These are phyloP conservation scores for Phylloboletellus chloephorus DNA, from an alignment of 1,284 basidiomycete genomes.

Conservation along the genomic window DNA sequence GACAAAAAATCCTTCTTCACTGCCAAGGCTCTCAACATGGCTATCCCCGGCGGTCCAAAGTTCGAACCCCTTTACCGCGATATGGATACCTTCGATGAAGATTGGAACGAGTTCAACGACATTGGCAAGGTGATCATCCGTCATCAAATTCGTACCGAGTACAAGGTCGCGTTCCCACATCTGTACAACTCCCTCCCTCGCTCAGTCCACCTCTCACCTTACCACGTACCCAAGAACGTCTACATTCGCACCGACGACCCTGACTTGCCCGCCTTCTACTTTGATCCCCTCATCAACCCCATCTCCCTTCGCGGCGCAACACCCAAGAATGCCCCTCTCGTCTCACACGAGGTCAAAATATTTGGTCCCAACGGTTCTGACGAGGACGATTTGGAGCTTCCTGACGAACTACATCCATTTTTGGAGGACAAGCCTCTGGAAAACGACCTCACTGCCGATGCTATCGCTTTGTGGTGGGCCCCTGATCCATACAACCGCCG, in stretches of 20 bases:
- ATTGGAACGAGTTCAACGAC: conserved; percentile 99
- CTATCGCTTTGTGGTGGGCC: conserved; percentile 98
- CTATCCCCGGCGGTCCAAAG: conserved; percentile 97
- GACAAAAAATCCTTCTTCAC: conserved; percentile 99
- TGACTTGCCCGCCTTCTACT: conserved; percentile 99
- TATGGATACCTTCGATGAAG: conserved; percentile 96
- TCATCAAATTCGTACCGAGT: conserved; percentile 97
- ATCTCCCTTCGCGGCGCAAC: conserved; percentile 84
- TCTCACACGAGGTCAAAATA: conserved; percentile 87
- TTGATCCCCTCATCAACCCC: conserved; percentile 96
- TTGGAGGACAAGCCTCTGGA: conserved; percentile 77
- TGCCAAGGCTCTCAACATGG: conserved; percentile 96
- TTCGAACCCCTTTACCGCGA: conserved; percentile 95
- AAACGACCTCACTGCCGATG: conserved; percentile 92
- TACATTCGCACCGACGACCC: conserved; percentile 99
- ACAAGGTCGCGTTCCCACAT: conserved; percentile 99
- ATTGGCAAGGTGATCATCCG: conserved; percentile 99
- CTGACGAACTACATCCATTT: conserved; percentile 81
- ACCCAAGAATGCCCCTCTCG: conserved; percentile 76
- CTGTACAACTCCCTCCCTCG: conserved; percentile 98
- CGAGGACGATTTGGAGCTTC: conserved; percentile 85
- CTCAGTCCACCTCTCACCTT: conserved; percentile 87
- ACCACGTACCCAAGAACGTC: conserved; percentile 95
- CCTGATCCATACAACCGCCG: conserved; percentile 94
- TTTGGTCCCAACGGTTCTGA: conserved; percentile 85